Evolutionary conservation across 352 stramenopile species (phyloP).

Genomic region (Globisporangium barbulae): DNA sequence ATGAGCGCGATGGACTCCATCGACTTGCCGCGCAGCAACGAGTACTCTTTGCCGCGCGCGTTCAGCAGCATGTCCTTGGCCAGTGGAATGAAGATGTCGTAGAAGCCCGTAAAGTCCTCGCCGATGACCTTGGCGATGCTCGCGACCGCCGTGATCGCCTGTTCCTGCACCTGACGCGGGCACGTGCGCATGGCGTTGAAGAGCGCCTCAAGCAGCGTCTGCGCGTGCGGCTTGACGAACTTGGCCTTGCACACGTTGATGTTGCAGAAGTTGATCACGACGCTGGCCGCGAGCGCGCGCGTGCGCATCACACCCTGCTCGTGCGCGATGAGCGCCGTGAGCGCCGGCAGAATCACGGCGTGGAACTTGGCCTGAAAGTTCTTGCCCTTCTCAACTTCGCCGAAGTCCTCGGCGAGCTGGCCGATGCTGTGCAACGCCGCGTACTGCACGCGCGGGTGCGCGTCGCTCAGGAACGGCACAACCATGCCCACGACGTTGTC

Average conservation of each 20-base stretch:
- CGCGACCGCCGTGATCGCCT: slow-evolving; percentile 83
- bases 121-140: slow-evolving; percentile 84
- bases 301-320: slow-evolving; percentile 68
- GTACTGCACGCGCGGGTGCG: slow-evolving; percentile 79
- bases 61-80: slow-evolving; percentile 83
- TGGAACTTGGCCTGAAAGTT: slow-evolving; percentile 88
- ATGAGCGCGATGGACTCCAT: slow-evolving; percentile 90
- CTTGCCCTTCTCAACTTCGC: slow-evolving; percentile 79
- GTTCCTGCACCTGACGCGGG: slow-evolving; percentile 82
- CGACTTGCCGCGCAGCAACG: slow-evolving; percentile 78
- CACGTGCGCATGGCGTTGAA: slow-evolving; percentile 77
- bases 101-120: slow-evolving; percentile 73
- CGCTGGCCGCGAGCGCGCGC: slow-evolving; percentile 68
- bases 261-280: slow-evolving; percentile 87
- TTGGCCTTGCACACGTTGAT: slow-evolving; percentile 80
- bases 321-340: slow-evolving; percentile 63
- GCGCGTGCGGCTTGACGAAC: slow-evolving; percentile 59
- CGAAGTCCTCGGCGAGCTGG: slow-evolving; percentile 81
- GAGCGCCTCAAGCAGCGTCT: slow-evolving; percentile 71
- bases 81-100: slow-evolving; percentile 86
- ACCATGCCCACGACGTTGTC: slow-evolving; percentile 74
- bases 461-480: slow-evolving; percentile 63
- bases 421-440: slow-evolving; percentile 79
- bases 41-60: slow-evolving; percentile 71
- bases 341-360: slow-evolving; percentile 50